A percentile compares a stretch with the other conserved stretches of the same genome.
phyloP scores from a whole-genome alignment of 257 asterid genomes.

The Cynanchum wilfordii region DNA sequence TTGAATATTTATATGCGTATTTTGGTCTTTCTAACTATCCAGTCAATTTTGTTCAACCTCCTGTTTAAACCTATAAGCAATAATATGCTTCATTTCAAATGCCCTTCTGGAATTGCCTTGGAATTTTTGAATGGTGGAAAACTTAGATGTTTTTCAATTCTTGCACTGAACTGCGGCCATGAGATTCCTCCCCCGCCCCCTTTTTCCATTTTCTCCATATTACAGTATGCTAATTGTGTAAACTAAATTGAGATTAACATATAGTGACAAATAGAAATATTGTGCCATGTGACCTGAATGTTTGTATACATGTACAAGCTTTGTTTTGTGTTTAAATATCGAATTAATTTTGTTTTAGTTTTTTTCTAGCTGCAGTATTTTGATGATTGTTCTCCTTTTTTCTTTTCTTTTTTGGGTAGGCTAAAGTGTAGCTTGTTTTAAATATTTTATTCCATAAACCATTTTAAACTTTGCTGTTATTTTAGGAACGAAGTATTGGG shows the following conservation, averaged over 20 bases:
- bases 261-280: neutral
- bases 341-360: neutral
- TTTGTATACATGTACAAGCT: neutral
- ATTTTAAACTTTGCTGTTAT: constrained; percentile 4
- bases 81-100: too few species aligned
- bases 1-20: too few species aligned
- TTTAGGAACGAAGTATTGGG: constrained; percentile 89
- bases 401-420: neutral
- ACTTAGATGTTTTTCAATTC: too few species aligned
- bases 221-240: neutral
- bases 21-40: too few species aligned
- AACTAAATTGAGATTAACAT: neutral
- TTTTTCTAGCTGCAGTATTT: neutral
- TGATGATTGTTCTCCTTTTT: neutral
- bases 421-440: neutral
- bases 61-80: too few species aligned
- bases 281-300: neutral
- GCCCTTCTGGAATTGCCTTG: neutral
- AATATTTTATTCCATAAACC: neutral
- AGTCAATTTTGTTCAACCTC: too few species aligned
- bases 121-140: neutral
- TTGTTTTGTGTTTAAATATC: neutral
- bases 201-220: too few species aligned
- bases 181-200: neutral
- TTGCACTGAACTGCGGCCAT: neutral